phyloP scores from a whole-genome alignment of 192 early-diverging fungal genomes.

The Tieghemiomyces parasiticus region DNA sequence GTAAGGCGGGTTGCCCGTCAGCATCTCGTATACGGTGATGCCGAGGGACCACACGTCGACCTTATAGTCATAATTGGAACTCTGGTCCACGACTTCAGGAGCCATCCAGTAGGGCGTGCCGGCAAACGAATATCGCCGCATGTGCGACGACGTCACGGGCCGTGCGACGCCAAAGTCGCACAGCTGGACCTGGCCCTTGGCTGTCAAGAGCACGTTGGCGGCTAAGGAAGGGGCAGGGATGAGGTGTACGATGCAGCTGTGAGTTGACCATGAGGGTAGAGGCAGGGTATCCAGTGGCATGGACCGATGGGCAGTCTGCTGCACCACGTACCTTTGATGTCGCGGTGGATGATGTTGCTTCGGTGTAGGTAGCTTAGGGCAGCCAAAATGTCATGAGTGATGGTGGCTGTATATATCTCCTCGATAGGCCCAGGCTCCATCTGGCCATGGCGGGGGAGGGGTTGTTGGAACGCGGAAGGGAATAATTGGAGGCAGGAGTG shows the following conservation, averaged over 20 bases:
- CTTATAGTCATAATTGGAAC: constrained; percentile 81
- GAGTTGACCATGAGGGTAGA: no score
- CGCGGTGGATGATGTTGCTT: constrained; percentile 88
- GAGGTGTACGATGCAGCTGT: no score
- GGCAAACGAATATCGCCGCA: constrained; percentile 86
- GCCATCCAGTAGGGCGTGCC: constrained; percentile 90
- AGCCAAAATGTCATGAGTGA: constrained; percentile 73
- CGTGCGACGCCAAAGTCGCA: constrained; percentile 96
- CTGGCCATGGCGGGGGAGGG: no score
- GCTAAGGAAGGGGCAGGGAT: no score
- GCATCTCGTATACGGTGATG: constrained; percentile 94
- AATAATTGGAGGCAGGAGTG: no score
- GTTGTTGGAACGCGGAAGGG: no score
- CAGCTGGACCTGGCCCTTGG: constrained; percentile 78
- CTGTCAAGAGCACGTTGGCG: constrained; percentile 86
- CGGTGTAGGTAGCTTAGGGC: constrained; percentile 91
- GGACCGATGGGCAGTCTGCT: no score
- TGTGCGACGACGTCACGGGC: constrained; percentile 49
- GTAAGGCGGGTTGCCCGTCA: constrained; percentile 88
- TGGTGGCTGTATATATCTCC: constrained; percentile 77
- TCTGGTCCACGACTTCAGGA: constrained; percentile 67
- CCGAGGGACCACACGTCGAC: constrained; percentile 99
- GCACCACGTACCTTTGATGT: constrained; percentile 88
- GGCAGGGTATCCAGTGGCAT: no score
- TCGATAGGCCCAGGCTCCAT: constrained; percentile 73